Conservation (phyloP, 1,284 basidiomycete species). For the Malassezia cuniculi region DNA sequence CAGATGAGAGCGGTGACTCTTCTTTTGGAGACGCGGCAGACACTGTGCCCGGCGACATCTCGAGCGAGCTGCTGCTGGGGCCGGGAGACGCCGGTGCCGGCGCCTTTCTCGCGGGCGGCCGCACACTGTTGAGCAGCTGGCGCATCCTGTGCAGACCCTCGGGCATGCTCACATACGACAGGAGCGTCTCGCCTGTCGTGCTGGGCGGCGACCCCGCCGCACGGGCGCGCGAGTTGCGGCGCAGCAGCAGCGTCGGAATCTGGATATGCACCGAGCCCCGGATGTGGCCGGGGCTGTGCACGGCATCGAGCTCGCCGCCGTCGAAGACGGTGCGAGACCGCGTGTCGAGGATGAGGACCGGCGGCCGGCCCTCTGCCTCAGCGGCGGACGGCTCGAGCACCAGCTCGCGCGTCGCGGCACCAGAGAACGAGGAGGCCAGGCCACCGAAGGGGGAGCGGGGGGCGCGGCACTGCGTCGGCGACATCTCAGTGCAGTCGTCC, state of each 20-base stretch:
- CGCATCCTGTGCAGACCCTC: background rate
- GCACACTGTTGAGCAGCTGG: background rate
- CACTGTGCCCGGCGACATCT: too few relatives aligned
- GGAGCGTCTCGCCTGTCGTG: constrained; percentile 5
- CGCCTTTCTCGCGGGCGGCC: background rate
- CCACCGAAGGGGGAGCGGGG: too few relatives aligned
- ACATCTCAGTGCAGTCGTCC: too few relatives aligned
- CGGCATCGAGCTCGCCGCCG: background rate
- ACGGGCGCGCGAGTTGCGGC: constrained; percentile 8
- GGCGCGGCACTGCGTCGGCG: too few relatives aligned
- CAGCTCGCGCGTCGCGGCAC: too few relatives aligned
- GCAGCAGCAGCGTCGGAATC: constrained; percentile 9
- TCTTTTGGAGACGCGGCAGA: too few relatives aligned
- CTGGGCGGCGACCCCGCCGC: background rate
- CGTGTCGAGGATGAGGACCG: constrained; percentile 12
- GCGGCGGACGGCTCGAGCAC: too few relatives aligned
- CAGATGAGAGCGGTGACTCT: too few relatives aligned
- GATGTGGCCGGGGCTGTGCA: constrained; percentile 3
- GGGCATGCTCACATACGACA: constrained; percentile 3
- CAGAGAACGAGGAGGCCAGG: too few relatives aligned
- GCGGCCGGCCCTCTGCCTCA: background rate
- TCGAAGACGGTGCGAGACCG: constrained; percentile 6
- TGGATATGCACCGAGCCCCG: constrained; percentile 10
- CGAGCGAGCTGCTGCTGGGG: too few relatives aligned
- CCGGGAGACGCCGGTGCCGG: background rate